phyloP scores from a whole-genome alignment of 108 stramenopile species.

The Cyclotella atomus region DNA sequence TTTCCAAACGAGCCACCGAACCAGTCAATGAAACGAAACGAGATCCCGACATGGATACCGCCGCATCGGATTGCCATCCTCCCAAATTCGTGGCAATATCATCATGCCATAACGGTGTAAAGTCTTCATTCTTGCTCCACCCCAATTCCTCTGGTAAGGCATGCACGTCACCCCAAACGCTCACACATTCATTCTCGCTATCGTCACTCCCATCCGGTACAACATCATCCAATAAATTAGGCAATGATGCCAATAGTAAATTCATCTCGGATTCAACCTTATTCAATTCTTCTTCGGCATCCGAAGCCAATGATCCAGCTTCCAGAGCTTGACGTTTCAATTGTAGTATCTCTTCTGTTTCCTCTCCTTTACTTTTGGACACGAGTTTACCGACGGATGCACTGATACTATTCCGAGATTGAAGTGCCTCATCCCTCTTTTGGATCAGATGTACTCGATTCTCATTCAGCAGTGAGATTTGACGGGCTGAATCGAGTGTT shows the following conservation, averaged over 20 bases:
- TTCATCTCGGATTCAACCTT: slow-evolving; percentile 77
- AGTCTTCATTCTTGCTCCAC: slow-evolving; percentile 79
- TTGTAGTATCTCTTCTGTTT: slow-evolving; percentile 53
- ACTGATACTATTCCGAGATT: slow-evolving; percentile 74
- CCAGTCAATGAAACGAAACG: slow-evolving; percentile 93
- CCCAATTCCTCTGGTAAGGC: slow-evolving; percentile 69
- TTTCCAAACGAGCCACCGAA: slow-evolving; percentile 87
- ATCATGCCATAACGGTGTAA: slow-evolving; percentile 94
- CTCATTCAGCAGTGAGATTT: slow-evolving; percentile 55
- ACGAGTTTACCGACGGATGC: slow-evolving; percentile 77
- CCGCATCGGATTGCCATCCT: slow-evolving; percentile 87
- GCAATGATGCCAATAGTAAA: slow-evolving; percentile 78
- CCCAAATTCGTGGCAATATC: slow-evolving; percentile 88
- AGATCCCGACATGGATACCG: slow-evolving; percentile 91
- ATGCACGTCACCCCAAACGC: slow-evolving; percentile 78
- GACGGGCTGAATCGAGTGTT: slow-evolving; percentile 65
- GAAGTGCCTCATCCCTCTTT: slow-evolving; percentile 72
- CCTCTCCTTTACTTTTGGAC: slow-evolving; percentile 55
- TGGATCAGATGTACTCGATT: slow-evolving; percentile 72
- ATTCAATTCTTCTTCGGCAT: slow-evolving; percentile 58
- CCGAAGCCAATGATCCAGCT: slow-evolving; percentile 59
- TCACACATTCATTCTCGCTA: slow-evolving; percentile 78
- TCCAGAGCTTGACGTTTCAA: slow-evolving; percentile 34
- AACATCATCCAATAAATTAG: slow-evolving; percentile 92
- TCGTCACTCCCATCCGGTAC: slow-evolving; percentile 92